Evolutionary conservation across 179 eudicot species (phyloP).

Genomic region (Gypsophila paniculata): DNA sequence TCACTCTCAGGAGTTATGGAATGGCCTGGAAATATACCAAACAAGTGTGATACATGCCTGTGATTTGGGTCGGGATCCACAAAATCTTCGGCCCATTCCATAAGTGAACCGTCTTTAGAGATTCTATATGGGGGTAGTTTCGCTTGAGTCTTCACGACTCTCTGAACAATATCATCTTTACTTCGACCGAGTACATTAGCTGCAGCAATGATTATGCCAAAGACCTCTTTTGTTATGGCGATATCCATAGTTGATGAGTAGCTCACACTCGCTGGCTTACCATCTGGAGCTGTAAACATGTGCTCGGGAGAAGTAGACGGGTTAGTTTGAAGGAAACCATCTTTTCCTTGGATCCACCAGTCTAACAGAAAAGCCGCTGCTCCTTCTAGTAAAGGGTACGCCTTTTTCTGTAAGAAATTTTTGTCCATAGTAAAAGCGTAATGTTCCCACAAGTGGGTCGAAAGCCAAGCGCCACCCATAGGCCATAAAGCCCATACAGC

Average conservation of each 20-base stretch:
- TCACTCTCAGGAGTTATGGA: conserved; percentile 58
- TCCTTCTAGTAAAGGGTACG: conserved; percentile 75
- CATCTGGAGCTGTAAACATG: conserved; percentile 66
- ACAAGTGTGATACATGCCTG: conserved; percentile 81
- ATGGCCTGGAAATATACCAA: conserved; percentile 87
- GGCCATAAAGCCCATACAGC: conserved; percentile 88
- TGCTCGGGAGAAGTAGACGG: conserved; percentile 99
- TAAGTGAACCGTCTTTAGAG: conserved; percentile 64
- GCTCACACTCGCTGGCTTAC: conserved; percentile 86
- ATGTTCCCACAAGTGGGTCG: conserved; percentile 93
- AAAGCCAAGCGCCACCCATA: conserved; percentile 95
- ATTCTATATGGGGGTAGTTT: conserved; percentile 51
- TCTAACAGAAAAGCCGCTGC: conserved; percentile 63
- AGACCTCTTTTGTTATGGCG: conserved; percentile 69
- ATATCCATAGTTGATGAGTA: conserved; percentile 93
- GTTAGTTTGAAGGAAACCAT: conserved; percentile 64
- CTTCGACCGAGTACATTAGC: conserved; percentile 69
- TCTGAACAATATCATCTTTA: conserved; percentile 43
- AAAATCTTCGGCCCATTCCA: conserved; percentile 91
- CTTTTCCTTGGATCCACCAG: conserved; percentile 77
- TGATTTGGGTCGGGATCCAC: conserved; percentile 73
- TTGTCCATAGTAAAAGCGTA: conserved; percentile 68
- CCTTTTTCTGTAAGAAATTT: conserved; percentile 56
- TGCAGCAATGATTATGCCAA: conserved; percentile 57
- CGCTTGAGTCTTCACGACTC: conserved; percentile 61